Base-by-base conservation (phyloP, 1,284 basidiomycete species). In the Mycena sp. region DNA sequence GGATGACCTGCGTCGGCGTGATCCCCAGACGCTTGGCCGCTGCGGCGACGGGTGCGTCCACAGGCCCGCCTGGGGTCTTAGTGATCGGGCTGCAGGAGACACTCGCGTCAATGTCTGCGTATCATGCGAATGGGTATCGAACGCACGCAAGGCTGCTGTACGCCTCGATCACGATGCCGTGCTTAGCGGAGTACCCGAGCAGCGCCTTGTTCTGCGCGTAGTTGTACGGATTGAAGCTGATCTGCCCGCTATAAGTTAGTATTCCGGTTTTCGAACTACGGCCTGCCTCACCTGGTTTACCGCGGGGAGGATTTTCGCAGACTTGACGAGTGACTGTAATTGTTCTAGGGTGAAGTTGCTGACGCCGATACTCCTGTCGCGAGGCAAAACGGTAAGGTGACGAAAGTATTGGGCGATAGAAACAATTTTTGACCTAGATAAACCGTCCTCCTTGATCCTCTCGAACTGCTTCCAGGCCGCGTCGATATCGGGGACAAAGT, bases 311-410 rank as follows among this genome's bases (percentile, higher is more conserved):
- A 91, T 77, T 37, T 81, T 82, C 2, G 88, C 87, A 0, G 80
- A 77, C 64, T 85, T 84, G 57, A 90, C 68, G 2, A 94, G 74
- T 3, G 76, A 77, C 71, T 90, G 78, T 4, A 94, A 81, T 29
- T 93, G 79, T 1, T 83, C 74, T 16, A 91, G 72, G 16, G 73
- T 76, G 73, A 91, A 93, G 79, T 93, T 94, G 76, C 89, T 91
- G 53, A 93, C 89, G n/a, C 91, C 92, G 67, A 93, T 92, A 69
- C 87, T 90, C 83, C 88, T 91, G 65, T n/a, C n/a, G n/a, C n/a
- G 17, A 12, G 23, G 2, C 14, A 25, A 37, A 9, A 37, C n/a
- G 10, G 23, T 38, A 10, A 35, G 43, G 2, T 7, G 6, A 17
- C 16, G 46, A 32, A n/a, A 3, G 6, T 16, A 17, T 25, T 6